Percentiles rank a stretch among this genome's conserved stretches.
Evolutionary conservation across 306 rosid genomes (phyloP).

Genomic region (Cicer arietinum): DNA sequence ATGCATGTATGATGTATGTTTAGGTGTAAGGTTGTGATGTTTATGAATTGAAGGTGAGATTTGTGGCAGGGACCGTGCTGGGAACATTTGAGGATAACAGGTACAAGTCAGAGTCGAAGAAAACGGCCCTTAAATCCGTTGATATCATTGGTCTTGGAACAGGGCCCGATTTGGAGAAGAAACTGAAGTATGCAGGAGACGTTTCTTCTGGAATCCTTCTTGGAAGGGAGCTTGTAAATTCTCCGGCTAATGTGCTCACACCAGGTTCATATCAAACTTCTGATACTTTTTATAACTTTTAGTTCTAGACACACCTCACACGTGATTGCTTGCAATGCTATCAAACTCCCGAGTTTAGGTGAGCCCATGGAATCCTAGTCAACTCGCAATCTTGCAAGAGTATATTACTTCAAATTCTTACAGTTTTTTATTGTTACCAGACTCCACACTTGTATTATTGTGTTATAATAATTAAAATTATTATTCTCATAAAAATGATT

Average conservation of each 20-base stretch:
- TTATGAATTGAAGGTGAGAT: conserved; percentile 27
- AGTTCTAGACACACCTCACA: neutral
- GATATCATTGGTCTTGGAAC: conserved; percentile 90
- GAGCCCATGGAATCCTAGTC: neutral
- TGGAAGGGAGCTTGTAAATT: conserved; percentile 91
- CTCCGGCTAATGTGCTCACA: conserved; percentile 98
- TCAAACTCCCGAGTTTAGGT: neutral
- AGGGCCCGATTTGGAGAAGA: conserved; percentile 82
- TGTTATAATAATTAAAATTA: neutral
- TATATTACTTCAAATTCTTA: neutral
- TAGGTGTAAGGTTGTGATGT: conserved; percentile 5
- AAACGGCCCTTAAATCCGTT: conserved; percentile 64
- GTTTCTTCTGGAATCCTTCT: conserved; percentile 81
- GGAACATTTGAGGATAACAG: conserved; percentile 87
- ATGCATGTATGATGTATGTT: neutral
- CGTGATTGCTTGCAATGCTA: neutral
- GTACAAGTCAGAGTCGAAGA: conserved; percentile 85
- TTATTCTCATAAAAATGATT: neutral
- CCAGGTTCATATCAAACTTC: conserved; percentile 69
- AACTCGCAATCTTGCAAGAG: neutral
- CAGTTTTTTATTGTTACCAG: neutral
- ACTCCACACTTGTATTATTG: conserved; percentile 10
- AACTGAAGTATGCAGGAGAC: conserved; percentile 77
- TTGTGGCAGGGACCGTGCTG: conserved; percentile 68
- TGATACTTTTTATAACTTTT: neutral